Conservation (phyloP, 768 basidiomycete species). For the Xanthoconium stramineum region DNA sequence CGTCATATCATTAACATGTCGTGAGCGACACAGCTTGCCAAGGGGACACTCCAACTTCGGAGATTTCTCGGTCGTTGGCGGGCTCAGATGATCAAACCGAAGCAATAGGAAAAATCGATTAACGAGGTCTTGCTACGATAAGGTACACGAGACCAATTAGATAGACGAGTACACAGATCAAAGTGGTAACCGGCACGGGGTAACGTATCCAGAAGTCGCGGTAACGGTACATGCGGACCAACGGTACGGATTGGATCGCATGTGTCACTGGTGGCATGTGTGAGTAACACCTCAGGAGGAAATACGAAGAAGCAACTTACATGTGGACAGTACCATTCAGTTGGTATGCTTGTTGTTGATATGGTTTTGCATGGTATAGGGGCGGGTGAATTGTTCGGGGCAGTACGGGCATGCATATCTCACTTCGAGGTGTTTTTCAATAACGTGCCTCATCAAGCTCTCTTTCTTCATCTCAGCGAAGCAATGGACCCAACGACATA, state of each 20-base stretch:
- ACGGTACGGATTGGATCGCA: neutral
- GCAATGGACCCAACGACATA: constrained; percentile 22
- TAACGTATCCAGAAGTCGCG: neutral
- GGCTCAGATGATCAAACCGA: neutral
- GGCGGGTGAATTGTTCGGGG: constrained; percentile 24
- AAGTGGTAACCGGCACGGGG: neutral
- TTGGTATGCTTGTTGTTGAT: constrained; percentile 7
- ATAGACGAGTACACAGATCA: neutral
- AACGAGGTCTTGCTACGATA: neutral
- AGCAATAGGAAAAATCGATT: constrained; percentile 3
- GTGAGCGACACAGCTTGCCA: constrained; percentile 21
- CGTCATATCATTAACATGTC: neutral
- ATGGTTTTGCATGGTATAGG: constrained; percentile 20
- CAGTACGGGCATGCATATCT: constrained; percentile 19
- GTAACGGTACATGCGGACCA: neutral
- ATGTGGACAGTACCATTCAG: neutral
- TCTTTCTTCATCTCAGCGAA: constrained; percentile 23
- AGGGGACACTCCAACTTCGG: constrained; percentile 10
- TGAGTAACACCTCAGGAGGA: neutral
- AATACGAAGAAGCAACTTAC: neutral
- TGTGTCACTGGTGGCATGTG: neutral
- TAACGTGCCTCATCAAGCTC: constrained; percentile 26
- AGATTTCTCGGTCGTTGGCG: neutral
- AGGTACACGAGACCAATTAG: constrained; percentile 9
- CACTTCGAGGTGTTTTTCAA: constrained; percentile 23